Percentiles rank a stretch among this genome's conserved stretches.
Evolutionary conservation across 1,284 basidiomycete genomes (phyloP).

Genomic region (Psilocybe mexicana): DNA sequence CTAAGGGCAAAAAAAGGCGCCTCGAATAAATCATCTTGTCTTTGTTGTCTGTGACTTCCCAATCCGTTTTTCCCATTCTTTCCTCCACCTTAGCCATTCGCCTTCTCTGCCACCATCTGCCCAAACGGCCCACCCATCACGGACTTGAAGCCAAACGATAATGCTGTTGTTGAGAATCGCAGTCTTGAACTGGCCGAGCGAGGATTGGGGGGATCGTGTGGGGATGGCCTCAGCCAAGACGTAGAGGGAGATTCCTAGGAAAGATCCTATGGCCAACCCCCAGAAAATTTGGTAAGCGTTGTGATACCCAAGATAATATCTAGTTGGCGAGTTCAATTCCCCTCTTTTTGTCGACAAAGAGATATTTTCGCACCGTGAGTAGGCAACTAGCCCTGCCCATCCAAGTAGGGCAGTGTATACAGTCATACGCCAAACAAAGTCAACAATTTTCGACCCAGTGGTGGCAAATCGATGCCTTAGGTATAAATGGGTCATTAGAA

Average conservation of each 20-base stretch:
- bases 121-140: conserved; percentile 83
- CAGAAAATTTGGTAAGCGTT: conserved; percentile 70
- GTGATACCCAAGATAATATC: conserved; percentile 77
- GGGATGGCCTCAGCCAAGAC: conserved; percentile 63
- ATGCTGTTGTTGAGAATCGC: conserved; percentile 59
- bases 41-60: conserved; percentile 5
- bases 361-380: conserved; percentile 63
- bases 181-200: conserved; percentile 50
- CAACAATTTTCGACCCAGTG: conserved; percentile 51
- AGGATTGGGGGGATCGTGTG: conserved; percentile 46
- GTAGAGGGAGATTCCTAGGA: conserved; percentile 61
- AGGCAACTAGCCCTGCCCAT: conserved; percentile 70
- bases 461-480: conserved; percentile 67
- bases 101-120: conserved; percentile 46
- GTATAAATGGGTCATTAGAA: conserved; percentile 73
- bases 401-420: conserved; percentile 54
- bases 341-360: neutral
- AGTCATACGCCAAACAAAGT: conserved; percentile 44
- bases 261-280: conserved; percentile 69
- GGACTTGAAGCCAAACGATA: conserved; percentile 64
- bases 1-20: too few relatives aligned
- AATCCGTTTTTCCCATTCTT: conserved; percentile 39
- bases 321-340: conserved; percentile 29
- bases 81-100: conserved; percentile 51
- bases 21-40: neutral